Percentiles rank a stretch among this genome's conserved stretches.
phyloP scores from a whole-genome alignment of 805 yeast genomes.

The Yarrowia divulgata region DNA sequence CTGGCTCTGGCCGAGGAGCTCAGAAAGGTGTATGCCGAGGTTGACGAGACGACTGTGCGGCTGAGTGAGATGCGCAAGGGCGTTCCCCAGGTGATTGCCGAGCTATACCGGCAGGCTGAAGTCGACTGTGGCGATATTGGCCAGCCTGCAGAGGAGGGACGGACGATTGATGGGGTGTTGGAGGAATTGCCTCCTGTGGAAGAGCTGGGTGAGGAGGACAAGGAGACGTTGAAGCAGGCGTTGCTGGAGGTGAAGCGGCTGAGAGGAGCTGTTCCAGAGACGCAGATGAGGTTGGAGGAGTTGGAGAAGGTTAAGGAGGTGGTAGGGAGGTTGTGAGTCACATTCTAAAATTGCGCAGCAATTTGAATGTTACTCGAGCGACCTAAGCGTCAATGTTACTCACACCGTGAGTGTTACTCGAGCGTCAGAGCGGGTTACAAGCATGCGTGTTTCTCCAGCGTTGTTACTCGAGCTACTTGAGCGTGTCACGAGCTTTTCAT shows the following conservation, averaged over 20 bases:
- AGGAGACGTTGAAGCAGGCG: neutral
- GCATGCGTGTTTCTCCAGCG: no score
- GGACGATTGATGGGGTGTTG: neutral
- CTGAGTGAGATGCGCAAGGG: slow-evolving; percentile 61
- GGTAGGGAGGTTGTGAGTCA: neutral
- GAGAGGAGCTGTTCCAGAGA: slow-evolving; percentile 21
- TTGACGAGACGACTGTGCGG: slow-evolving; percentile 67
- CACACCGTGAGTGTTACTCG: no score
- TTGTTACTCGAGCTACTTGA: no score
- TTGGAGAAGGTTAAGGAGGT: slow-evolving; percentile 28
- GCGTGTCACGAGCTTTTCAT: no score
- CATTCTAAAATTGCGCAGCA: neutral
- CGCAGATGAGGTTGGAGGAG: slow-evolving; percentile 11
- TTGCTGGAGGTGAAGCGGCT: slow-evolving; percentile 15
- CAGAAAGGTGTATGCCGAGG: slow-evolving; percentile 61
- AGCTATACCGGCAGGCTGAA: slow-evolving; percentile 9
- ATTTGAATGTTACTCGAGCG: no score
- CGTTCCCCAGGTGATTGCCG: slow-evolving; percentile 40
- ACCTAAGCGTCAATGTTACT: no score
- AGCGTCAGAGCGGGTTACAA: no score
- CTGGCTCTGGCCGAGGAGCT: slow-evolving; percentile 65
- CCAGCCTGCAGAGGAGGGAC: neutral
- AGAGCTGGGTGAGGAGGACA: slow-evolving; percentile 3
- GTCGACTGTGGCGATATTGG: neutral
- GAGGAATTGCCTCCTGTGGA: slow-evolving; percentile 9